Percentiles rank a stretch among this genome's conserved stretches.
Conservation (phyloP, 2,329 filamentous ascomycete species). For the Verruconis gallopava region DNA sequence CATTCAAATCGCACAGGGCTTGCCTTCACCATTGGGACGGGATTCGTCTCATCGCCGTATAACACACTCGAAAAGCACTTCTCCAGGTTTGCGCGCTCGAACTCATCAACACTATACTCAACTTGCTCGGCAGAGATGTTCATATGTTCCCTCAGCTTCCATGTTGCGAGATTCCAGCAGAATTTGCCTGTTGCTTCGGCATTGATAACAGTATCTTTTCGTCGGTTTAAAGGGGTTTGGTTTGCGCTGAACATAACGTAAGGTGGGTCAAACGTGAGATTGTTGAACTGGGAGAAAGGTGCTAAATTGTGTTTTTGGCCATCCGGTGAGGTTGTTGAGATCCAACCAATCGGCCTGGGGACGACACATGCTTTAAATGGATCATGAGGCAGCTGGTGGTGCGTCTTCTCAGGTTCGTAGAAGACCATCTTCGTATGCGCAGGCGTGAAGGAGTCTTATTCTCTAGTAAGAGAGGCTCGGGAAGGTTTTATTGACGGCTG, state of each 20-base stretch:
- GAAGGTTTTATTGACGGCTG: too few species aligned
- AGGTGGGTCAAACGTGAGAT: conserved; percentile 49
- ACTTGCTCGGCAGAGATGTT: conserved; percentile 42
- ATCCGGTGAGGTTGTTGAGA: conserved; percentile 38
- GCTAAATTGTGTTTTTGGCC: conserved; percentile 41
- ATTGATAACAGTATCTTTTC: conserved; percentile 47
- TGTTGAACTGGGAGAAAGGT: conserved; percentile 50
- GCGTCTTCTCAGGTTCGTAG: conserved; percentile 40
- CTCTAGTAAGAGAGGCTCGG: too few species aligned
- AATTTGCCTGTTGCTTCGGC: conserved; percentile 43
- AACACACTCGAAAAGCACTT: conserved; percentile 29
- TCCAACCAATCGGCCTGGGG: conserved; percentile 51
- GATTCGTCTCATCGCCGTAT: conserved; percentile 12
- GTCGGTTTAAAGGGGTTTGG: conserved; percentile 32
- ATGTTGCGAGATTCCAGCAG: conserved; percentile 48
- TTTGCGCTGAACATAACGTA: conserved; percentile 51
- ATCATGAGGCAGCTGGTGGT: conserved; percentile 39
- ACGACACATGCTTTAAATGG: conserved; percentile 48
- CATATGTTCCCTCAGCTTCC: conserved; percentile 40
- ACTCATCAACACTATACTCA: conserved; percentile 40
- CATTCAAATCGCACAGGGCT: conserved; percentile 49
- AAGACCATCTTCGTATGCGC: conserved; percentile 31
- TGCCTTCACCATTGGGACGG: conserved; percentile 39
- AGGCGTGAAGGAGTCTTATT: too few species aligned
- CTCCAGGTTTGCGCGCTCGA: conserved; percentile 34